Evolutionary conservation across 345 rosid species (phyloP), one percentile per base, ranked within the genome.

Genomic region (Eucalyptus erythrocorys): DNA sequence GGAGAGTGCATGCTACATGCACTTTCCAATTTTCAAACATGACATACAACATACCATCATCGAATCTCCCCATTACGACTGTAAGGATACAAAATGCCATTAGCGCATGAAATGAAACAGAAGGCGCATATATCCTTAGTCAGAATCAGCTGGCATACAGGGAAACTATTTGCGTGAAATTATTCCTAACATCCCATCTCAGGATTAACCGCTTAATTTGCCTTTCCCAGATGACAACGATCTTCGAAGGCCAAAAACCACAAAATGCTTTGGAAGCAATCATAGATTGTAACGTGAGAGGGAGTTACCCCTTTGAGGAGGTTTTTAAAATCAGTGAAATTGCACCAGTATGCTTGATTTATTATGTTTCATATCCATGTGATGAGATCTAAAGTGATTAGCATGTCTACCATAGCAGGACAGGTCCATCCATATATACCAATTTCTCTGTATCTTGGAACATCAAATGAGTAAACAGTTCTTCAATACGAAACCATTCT

Each of bases 301-400:
- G 91, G 66, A 91, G 93, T 92, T 94, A 90, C 86, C 93, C 94
- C 14, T 81, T 91, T 87, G 95, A 92, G 32, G 93, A 93, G 87
- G 91, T 90, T 40, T 94, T 87, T 88, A 93, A 91, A 93, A 96
- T 93, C 86, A 85, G 91, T 43, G 34, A 40, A 71, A 71, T 71
- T 37, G 81, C 45, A 71, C 6, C 14, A 37, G 26, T 21, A 76
- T 21, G 42, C 47, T 76, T 76, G 45, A 37, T 32, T 76, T 37
- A 5, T 40, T 21, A 37, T 40, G 82, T 76, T 76, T 27, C 82
- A 21, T 76, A 11, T 76, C 45, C 47, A 37, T 76, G 82, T 21
- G 27, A 76, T 6, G 47, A 76, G 82, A 21, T 19, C 82, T 19
- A 19, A 21, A 76, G 82, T 76, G 47, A 76, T 37, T 37, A 76